Conservation (phyloP, 805 yeast species). For the Saccharomycopsis oosterbeekiorum region DNA sequence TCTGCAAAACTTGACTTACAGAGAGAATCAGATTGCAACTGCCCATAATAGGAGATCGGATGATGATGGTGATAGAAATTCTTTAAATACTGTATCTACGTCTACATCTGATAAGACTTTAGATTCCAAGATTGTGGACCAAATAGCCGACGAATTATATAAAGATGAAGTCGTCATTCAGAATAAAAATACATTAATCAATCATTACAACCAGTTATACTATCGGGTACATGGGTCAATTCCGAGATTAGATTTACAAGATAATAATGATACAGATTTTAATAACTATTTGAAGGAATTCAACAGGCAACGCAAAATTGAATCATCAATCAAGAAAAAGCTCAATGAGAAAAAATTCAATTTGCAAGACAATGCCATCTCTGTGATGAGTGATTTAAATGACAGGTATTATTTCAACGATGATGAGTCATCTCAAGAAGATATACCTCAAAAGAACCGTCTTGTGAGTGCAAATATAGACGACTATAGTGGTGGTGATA, state of each 20-base stretch:
- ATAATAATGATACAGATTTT: constrained; percentile 10
- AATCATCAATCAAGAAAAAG: constrained; percentile 2
- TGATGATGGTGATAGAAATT: neutral
- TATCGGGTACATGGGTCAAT: neutral
- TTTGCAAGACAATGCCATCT: neutral
- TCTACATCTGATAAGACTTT: neutral
- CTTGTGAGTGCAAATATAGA: neutral
- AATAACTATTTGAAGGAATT: constrained; percentile 15
- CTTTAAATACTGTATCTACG: neutral
- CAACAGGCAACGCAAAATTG: constrained; percentile 12
- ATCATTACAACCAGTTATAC: constrained; percentile 11
- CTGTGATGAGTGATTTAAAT: constrained; percentile 1
- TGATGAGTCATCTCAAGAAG: neutral
- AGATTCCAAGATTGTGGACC: constrained; percentile 9
- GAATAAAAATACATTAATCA: constrained; percentile 10
- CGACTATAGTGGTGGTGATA: neutral
- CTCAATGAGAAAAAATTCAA: constrained; percentile 2
- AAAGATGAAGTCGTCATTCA: constrained; percentile 6
- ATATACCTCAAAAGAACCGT: neutral
- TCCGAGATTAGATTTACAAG: neutral
- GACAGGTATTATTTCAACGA: neutral
- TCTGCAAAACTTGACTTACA: neutral
- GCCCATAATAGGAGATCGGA: neutral
- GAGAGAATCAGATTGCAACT: neutral
- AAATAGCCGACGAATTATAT: constrained; percentile 11